Percentiles rank a stretch among this genome's conserved stretches.
These are phyloP conservation scores for Alternaria consortialis DNA, from an alignment of 2,329 filamentous ascomycete genomes.

Conservation along the genomic window DNA sequence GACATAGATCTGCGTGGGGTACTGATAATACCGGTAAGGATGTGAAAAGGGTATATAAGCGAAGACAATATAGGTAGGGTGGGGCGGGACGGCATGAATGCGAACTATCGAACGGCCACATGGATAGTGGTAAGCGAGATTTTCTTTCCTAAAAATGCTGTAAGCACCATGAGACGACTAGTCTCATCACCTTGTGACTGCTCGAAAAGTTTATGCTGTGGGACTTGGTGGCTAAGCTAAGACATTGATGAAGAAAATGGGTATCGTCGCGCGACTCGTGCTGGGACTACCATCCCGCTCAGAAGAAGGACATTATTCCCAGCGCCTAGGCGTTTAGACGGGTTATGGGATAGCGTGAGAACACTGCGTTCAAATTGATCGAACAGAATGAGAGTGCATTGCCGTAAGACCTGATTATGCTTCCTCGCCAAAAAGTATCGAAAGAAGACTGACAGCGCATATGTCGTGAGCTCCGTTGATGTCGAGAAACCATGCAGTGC, in stretches of 20 bases:
- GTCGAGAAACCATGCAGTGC: slow-evolving; percentile 5
- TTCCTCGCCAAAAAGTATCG: not conserved
- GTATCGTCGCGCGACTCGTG: not conserved
- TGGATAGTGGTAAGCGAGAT: slow-evolving; percentile 4
- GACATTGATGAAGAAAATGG: not conserved
- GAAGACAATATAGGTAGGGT: not conserved
- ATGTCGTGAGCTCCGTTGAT: slow-evolving; percentile 4
- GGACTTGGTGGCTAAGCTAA: slow-evolving; percentile 2
- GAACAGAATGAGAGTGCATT: not conserved
- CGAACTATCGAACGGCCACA: slow-evolving; percentile 3
- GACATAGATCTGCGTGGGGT: slow-evolving; percentile 5
- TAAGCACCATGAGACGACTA: not conserved
- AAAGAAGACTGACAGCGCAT: slow-evolving; percentile 8
- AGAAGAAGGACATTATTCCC: not conserved
- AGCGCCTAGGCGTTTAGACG: not conserved
- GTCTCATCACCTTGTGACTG: not conserved
- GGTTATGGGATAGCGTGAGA: not conserved
- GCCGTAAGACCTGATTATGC: slow-evolving; percentile 1
- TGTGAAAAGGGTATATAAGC: not conserved
- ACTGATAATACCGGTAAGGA: not conserved
- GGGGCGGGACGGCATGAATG: slow-evolving; percentile 8
- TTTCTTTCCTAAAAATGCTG: not conserved
- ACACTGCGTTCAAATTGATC: slow-evolving; percentile 1
- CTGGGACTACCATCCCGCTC: not conserved
- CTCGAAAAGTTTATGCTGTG: slow-evolving; percentile 16